Evolutionary conservation across 108 stramenopile species (phyloP).

Genomic region (Poteriospumella lacustris): DNA sequence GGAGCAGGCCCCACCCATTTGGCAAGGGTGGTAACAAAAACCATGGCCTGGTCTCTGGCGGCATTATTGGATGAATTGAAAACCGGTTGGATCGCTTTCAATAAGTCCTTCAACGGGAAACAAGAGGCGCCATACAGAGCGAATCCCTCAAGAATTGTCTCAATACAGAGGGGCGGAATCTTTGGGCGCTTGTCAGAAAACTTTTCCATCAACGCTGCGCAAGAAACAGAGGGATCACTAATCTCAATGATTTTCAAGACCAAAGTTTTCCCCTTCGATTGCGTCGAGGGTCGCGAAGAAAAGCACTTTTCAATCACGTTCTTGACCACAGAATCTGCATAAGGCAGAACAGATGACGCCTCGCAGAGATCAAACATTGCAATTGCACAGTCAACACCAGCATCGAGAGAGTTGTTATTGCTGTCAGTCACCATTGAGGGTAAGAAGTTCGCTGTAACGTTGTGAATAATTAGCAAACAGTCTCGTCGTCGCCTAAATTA

Average conservation of each 20-base stretch:
- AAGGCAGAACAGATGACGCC: background rate
- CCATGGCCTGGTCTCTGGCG: conserved; percentile 1
- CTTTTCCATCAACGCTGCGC: background rate
- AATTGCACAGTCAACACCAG: background rate
- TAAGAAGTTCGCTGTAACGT: background rate
- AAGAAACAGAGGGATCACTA: background rate
- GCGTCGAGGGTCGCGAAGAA: background rate
- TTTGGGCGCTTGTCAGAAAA: background rate
- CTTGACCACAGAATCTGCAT: background rate
- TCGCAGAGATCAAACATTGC: background rate
- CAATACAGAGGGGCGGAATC: conserved; percentile 17
- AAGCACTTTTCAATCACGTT: conserved; percentile 11
- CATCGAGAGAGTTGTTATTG: conserved; percentile 1
- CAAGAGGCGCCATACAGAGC: background rate
- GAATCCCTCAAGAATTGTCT: background rate
- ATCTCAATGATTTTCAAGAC: conserved; percentile 19
- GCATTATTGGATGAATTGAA: conserved; percentile 2
- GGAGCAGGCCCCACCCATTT: conserved; percentile 14
- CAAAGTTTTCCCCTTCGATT: background rate
- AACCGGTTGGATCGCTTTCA: background rate
- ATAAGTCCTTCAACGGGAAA: conserved; percentile 16
- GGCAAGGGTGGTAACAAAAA: background rate
- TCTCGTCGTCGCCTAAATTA: background rate
- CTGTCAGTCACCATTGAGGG: background rate
- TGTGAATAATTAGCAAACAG: background rate